These are phyloP conservation scores for Nepenthes mirabilis DNA, from an alignment of 148 eudicot genomes.

Conservation along the genomic window DNA sequence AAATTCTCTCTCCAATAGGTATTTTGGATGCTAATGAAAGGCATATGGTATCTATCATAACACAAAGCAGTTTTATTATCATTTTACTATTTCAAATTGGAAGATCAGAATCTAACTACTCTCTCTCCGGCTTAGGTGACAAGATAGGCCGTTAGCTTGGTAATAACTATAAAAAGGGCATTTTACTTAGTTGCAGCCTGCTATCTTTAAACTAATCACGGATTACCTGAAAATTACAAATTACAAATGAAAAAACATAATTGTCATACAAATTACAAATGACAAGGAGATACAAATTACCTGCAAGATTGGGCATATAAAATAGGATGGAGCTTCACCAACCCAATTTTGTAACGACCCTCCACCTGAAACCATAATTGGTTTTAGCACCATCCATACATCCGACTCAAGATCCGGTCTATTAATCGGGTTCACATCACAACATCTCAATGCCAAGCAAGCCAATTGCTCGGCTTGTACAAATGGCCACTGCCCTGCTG, in stretches of 20 bases:
- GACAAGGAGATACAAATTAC: constrained; percentile 13
- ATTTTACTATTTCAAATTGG: no score
- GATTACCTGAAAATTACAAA: neutral
- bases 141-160: no score
- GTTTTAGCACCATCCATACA: constrained; percentile 63
- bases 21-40: no score
- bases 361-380: constrained; percentile 43
- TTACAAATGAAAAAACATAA: neutral
- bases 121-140: no score
- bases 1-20: no score
- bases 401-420: constrained; percentile 64
- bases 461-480: constrained; percentile 78
- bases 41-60: no score
- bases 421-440: constrained; percentile 20
- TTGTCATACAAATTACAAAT: neutral
- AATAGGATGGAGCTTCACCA: constrained; percentile 52
- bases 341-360: constrained; percentile 14
- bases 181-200: no score
- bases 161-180: no score
- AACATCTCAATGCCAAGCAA: constrained; percentile 54
- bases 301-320: constrained; percentile 80
- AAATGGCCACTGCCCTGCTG: constrained; percentile 90
- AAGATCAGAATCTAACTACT: no score
- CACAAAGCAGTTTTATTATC: no score
- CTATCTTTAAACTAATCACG: no score